Percentiles rank a stretch among this genome's conserved stretches.
phyloP scores from a whole-genome alignment of 225 moss, liverwort and hornwort species.

The Neckera pumila region DNA sequence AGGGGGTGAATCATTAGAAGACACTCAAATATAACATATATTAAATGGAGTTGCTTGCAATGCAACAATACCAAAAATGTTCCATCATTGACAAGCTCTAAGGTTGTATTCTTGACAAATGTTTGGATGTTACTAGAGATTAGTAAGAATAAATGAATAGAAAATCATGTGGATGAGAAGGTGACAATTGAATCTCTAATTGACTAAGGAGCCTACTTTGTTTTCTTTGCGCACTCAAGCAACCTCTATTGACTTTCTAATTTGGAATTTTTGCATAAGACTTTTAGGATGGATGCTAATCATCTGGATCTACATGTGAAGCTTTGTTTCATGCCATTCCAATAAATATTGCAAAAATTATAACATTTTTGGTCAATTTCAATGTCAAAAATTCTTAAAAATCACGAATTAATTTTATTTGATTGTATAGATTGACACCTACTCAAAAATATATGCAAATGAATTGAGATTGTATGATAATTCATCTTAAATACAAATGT shows the following conservation, averaged over 20 bases:
- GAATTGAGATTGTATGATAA: background rate
- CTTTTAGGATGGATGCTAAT: background rate
- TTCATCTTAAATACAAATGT: background rate
- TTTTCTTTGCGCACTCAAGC: rapidly evolving
- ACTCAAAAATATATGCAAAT: background rate
- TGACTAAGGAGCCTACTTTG: background rate
- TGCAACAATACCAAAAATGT: background rate
- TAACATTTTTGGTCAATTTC: background rate
- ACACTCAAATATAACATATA: background rate
- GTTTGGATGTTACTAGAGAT: background rate
- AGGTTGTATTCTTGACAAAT: background rate
- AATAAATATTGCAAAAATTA: background rate
- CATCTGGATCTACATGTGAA: background rate
- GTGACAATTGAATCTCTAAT: background rate
- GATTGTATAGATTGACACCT: background rate
- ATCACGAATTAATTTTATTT: background rate
- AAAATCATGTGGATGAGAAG: too few species aligned
- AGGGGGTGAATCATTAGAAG: too few species aligned
- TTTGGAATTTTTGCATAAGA: background rate
- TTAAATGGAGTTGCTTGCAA: background rate
- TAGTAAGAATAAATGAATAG: background rate
- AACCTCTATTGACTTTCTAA: background rate
- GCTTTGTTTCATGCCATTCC: background rate
- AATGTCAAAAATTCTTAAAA: background rate
- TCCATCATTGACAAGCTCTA: background rate